These are phyloP conservation scores for Endoconidiophora polonica DNA, from an alignment of 2,329 filamentous ascomycete genomes.

Conservation along the genomic window DNA sequence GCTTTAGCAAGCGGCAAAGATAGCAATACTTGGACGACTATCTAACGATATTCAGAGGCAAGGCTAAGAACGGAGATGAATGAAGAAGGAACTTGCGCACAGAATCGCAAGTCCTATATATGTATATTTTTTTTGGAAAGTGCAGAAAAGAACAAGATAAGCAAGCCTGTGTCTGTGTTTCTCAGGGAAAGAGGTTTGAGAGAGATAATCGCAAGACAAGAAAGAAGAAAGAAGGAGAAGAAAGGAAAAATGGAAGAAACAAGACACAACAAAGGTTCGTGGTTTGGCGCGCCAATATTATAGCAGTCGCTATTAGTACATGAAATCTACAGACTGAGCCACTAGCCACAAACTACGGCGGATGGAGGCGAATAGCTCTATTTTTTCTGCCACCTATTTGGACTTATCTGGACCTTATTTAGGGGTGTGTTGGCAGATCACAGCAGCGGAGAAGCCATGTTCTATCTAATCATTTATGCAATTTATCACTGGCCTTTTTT, in stretches of 20 bases:
- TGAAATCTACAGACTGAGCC: neutral
- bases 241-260: neutral
- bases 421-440: too few species aligned
- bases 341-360: neutral
- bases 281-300: neutral
- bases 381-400: neutral
- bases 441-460: neutral
- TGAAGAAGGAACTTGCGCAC: neutral
- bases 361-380: too few species aligned
- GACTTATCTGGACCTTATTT: neutral
- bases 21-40: too few species aligned
- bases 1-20: too few species aligned
- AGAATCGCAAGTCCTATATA: neutral
- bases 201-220: neutral
- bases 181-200: neutral
- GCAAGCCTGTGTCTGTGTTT: neutral
- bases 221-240: neutral
- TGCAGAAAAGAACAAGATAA: constrained; percentile 5
- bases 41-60: neutral
- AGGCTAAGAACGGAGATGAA: constrained; percentile 13
- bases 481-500: neutral
- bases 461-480: neutral
- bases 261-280: neutral
- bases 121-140: neutral
- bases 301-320: neutral